Evolutionary conservation across 805 yeast species (phyloP).

Genomic region (Kodamaea kakaduensis): DNA sequence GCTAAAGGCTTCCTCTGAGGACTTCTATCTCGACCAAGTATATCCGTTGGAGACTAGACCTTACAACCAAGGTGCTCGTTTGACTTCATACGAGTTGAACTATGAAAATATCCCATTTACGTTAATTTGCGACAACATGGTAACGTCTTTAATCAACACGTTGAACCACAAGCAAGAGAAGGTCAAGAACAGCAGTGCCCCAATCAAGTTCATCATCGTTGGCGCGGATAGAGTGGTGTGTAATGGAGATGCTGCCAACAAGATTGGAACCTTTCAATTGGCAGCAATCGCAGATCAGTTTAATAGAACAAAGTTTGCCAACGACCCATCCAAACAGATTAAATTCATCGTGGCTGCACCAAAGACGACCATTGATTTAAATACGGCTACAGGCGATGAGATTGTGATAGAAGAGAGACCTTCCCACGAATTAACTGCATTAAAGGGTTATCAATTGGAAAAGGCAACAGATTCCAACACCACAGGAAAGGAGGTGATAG

Average conservation of each 20-base stretch:
- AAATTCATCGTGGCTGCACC: constrained; percentile 95
- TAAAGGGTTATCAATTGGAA: constrained; percentile 50
- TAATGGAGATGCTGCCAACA: constrained; percentile 95
- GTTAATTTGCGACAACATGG: constrained; percentile 88
- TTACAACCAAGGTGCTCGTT: constrained; percentile 91
- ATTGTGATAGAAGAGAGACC: constrained; percentile 90
- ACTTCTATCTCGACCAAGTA: constrained; percentile 59
- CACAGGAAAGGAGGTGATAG: constrained; percentile 42
- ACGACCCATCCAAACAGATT: constrained; percentile 37
- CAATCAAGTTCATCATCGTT: constrained; percentile 83
- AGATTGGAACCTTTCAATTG: constrained; percentile 91
- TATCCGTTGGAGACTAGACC: constrained; percentile 95
- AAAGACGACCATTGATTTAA: constrained; percentile 77
- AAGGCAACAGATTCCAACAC: constrained; percentile 10
- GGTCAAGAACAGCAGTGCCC: constrained; percentile 39
- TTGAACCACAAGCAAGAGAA: constrained; percentile 31
- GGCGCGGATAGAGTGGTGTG: constrained; percentile 94
- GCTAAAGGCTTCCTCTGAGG: constrained; percentile 25
- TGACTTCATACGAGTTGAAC: constrained; percentile 86
- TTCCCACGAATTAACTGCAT: constrained; percentile 66
- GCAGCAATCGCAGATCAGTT: constrained; percentile 64
- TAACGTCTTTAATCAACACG: constrained; percentile 61
- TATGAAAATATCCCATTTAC: constrained; percentile 87
- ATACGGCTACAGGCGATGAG: constrained; percentile 62
- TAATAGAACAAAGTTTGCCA: constrained; percentile 16